Evolutionary conservation across 805 yeast species (phyloP).

Genomic region (Cyberlindnera xylosilytica): DNA sequence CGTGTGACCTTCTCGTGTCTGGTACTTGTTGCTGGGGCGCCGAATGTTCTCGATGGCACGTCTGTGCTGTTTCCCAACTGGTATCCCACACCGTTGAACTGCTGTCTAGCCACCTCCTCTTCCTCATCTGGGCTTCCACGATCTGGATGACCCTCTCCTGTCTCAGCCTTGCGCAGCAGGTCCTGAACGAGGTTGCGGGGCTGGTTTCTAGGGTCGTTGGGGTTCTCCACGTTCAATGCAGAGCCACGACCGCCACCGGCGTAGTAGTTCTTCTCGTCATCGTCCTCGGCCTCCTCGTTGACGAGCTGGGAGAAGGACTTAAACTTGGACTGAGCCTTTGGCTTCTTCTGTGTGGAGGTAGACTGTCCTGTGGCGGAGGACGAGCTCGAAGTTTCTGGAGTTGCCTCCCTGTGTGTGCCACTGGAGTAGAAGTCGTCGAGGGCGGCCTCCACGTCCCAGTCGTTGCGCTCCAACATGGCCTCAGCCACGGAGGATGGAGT

Average conservation of each 20-base stretch:
- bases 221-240: conserved; percentile 77
- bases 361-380: conserved; percentile 10
- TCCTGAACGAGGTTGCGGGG: conserved; percentile 47
- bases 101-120: conserved; percentile 32
- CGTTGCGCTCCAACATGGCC: conserved; percentile 23
- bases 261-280: conserved; percentile 57
- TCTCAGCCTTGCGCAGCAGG: conserved; percentile 64
- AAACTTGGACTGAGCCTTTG: conserved; percentile 32
- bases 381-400: conserved; percentile 2
- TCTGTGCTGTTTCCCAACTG: conserved; percentile 35
- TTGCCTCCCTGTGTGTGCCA: conserved; percentile 13
- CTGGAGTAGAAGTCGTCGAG: conserved; percentile 32
- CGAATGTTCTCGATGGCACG: conserved; percentile 32
- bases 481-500: conserved; percentile 21
- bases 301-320: conserved; percentile 39
- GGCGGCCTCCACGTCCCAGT: conserved; percentile 31
- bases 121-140: conserved; percentile 17
- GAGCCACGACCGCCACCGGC: conserved; percentile 72
- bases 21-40: conserved; percentile 33
- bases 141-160: conserved; percentile 46
- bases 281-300: conserved; percentile 40
- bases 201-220: conserved; percentile 28
- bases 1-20: conserved; percentile 57
- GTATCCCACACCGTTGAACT: conserved; percentile 40
- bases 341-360: conserved; percentile 5